These are phyloP conservation scores for Aureobasidium sp. DNA, from an alignment of 2,329 filamentous ascomycete species.

Conservation along the genomic window DNA sequence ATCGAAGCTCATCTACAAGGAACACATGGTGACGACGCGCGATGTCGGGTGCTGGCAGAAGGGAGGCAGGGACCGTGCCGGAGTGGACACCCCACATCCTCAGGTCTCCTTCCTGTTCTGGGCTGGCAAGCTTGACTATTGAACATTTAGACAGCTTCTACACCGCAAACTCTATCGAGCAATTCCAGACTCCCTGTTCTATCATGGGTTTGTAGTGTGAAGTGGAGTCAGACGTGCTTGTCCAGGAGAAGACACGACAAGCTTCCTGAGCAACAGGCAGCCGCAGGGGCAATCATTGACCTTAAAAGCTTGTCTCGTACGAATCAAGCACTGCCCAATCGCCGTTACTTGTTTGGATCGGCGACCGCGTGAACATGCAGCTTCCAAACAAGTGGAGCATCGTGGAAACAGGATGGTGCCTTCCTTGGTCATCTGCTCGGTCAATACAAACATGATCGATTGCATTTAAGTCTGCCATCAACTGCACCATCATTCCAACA, in stretches of 20 bases:
- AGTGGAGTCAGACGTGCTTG: neutral
- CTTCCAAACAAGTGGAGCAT: neutral
- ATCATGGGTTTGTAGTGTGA: neutral
- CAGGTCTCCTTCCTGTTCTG: neutral
- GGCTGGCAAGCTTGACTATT: neutral
- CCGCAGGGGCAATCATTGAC: conserved; percentile 6
- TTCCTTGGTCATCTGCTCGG: conserved; percentile 1
- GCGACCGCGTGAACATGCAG: neutral
- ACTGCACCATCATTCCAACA: conserved; percentile 20
- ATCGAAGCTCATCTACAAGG: conserved; percentile 5
- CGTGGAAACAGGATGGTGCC: neutral
- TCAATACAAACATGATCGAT: neutral
- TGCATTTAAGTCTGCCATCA: conserved; percentile 17
- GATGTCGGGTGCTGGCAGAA: neutral
- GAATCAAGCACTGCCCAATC: conserved; percentile 1
- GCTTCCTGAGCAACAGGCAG: neutral
- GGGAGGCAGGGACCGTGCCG: conserved; percentile 5
- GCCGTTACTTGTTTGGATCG: conserved; percentile 10
- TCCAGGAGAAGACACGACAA: neutral
- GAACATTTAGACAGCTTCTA: neutral
- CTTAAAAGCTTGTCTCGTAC: conserved; percentile 10
- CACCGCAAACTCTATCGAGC: neutral
- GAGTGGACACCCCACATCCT: neutral
- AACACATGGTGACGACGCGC: conserved; percentile 2
- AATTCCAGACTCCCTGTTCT: neutral